phyloP scores from a whole-genome alignment of 148 eudicot genomes.

The Nepenthes gracilis region DNA sequence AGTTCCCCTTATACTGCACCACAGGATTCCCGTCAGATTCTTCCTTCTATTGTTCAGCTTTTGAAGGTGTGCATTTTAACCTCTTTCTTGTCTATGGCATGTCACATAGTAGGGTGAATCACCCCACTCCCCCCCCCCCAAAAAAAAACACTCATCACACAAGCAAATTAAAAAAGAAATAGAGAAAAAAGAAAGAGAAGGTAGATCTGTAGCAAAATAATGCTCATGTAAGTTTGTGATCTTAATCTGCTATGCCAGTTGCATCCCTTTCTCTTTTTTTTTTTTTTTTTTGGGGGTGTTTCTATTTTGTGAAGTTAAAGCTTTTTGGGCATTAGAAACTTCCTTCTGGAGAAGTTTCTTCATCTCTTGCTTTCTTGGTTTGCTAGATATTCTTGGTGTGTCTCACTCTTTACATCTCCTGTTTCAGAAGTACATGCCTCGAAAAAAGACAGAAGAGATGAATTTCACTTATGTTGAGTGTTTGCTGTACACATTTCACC shows the following conservation, averaged over 20 bases:
- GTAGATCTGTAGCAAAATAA: too few relatives aligned
- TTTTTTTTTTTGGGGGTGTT: not conserved
- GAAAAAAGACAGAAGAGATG: slow-evolving; percentile 71
- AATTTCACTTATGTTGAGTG: slow-evolving; percentile 82
- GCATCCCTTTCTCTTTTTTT: too few relatives aligned
- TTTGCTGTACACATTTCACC: slow-evolving; percentile 77
- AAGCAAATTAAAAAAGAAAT: too few relatives aligned
- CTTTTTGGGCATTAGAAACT: too few relatives aligned
- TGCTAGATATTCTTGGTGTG: too few relatives aligned
- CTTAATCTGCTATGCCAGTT: too few relatives aligned
- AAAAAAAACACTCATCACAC: too few relatives aligned
- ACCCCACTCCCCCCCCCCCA: too few relatives aligned
- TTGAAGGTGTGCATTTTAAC: slow-evolving; percentile 43
- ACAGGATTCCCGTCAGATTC: slow-evolving; percentile 76
- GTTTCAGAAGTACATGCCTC: slow-evolving; percentile 80
- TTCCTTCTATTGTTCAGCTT: slow-evolving; percentile 75
- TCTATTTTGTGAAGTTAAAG: not conserved
- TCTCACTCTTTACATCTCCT: not conserved
- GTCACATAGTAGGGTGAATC: not conserved
- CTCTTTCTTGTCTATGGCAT: not conserved
- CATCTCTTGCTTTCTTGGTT: not conserved
- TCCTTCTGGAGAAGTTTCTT: not conserved
- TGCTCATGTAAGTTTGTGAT: too few relatives aligned
- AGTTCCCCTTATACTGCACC: slow-evolving; percentile 74
- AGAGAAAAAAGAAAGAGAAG: too few relatives aligned